These are phyloP conservation scores for Vigna trinervia DNA, from an alignment of 306 rosid species.

Conservation along the genomic window DNA sequence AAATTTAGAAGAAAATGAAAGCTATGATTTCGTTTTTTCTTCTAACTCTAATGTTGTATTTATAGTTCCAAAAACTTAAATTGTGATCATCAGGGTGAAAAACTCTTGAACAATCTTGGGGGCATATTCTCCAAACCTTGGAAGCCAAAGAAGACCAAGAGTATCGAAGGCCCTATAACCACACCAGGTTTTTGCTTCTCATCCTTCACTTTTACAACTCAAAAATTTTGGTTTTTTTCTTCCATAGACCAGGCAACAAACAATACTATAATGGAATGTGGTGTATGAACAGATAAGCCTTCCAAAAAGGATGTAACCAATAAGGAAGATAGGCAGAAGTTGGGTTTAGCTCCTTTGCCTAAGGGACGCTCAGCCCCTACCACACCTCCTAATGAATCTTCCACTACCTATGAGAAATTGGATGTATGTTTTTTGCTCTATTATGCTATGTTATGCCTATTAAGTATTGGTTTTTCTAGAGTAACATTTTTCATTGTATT, in stretches of 20 bases:
- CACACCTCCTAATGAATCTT: conserved; percentile 67
- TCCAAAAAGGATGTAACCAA: conserved; percentile 47
- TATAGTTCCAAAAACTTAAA: not conserved
- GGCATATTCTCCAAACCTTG: conserved; percentile 91
- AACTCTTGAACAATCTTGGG: conserved; percentile 90
- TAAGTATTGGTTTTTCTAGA: not conserved
- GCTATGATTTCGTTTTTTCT: conserved; percentile 14
- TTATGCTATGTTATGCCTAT: conserved; percentile 20
- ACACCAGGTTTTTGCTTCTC: conserved; percentile 66
- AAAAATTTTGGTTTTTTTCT: conserved; percentile 13
- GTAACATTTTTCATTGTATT: conserved; percentile 25
- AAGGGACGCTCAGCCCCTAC: conserved; percentile 63
- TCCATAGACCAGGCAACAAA: not conserved
- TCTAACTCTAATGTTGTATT: not conserved
- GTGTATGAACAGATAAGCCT: conserved; percentile 54
- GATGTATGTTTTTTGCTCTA: conserved; percentile 54
- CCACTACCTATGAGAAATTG: conserved; percentile 65
- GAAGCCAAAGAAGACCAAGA: conserved; percentile 82
- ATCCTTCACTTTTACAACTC: conserved; percentile 2
- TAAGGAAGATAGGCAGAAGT: conserved; percentile 64
- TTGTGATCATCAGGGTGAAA: conserved; percentile 76
- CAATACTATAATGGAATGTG: conserved; percentile 23
- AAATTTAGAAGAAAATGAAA: not conserved
- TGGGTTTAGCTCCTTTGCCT: conserved; percentile 66
- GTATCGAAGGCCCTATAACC: conserved; percentile 73